These are phyloP conservation scores for Cladosporium cucumerinum DNA, from an alignment of 2,329 filamentous ascomycete genomes.

Conservation along the genomic window DNA sequence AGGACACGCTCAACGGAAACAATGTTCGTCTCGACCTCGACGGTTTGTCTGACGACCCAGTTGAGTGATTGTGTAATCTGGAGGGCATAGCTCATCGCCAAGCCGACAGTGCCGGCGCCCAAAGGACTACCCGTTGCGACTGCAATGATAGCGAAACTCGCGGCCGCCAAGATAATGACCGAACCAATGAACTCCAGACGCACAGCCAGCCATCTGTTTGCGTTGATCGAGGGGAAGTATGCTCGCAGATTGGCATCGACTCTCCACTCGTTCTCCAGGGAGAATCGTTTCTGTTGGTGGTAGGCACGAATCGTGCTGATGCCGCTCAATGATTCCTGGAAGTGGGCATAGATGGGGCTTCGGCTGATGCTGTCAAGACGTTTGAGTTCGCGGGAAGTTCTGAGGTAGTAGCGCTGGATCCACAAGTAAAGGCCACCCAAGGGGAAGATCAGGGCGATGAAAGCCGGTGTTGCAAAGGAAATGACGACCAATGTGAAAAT, in stretches of 20 bases:
- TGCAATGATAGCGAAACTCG: slow-evolving; percentile 75
- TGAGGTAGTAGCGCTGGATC: slow-evolving; percentile 95
- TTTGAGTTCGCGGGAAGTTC: slow-evolving; percentile 94
- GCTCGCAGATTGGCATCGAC: slow-evolving; percentile 92
- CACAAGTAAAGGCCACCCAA: slow-evolving; percentile 78
- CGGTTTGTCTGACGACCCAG: slow-evolving; percentile 97
- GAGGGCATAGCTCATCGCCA: slow-evolving; percentile 94
- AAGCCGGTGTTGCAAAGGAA: slow-evolving; percentile 73
- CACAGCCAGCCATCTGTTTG: slow-evolving; percentile 85
- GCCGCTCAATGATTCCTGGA: slow-evolving; percentile 93
- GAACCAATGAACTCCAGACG: slow-evolving; percentile 94
- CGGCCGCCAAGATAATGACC: slow-evolving; percentile 84
- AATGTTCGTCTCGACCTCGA: slow-evolving; percentile 99
- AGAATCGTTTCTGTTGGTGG: slow-evolving; percentile 80
- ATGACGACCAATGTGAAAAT: slow-evolving; percentile 86
- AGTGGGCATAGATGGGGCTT: slow-evolving; percentile 96
- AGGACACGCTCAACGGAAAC: slow-evolving; percentile 96
- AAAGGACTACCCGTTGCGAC: slow-evolving; percentile 66
- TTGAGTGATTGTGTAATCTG: slow-evolving; percentile 97
- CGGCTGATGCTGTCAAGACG: slow-evolving; percentile 90
- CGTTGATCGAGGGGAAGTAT: slow-evolving; percentile 93
- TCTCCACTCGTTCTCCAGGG: slow-evolving; percentile 93
- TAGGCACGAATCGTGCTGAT: slow-evolving; percentile 95
- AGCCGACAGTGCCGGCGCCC: slow-evolving; percentile 74
- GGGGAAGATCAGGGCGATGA: slow-evolving; percentile 76